Evolutionary conservation across 176 grass and related monocot species (phyloP).

Genomic region (Eragrostis nindensis): DNA sequence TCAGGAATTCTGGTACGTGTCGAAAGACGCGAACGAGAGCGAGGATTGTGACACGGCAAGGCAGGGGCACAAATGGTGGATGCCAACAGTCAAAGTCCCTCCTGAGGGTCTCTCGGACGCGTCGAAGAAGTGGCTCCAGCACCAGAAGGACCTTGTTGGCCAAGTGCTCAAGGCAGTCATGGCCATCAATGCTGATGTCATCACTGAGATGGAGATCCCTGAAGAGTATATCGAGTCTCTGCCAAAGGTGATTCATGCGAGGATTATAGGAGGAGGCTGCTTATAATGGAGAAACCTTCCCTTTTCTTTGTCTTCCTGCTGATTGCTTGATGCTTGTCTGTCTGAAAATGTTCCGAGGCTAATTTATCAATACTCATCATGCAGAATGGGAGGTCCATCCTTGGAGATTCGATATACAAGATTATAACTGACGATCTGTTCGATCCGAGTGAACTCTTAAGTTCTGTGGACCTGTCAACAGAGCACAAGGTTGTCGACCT

Average conservation of each 20-base stretch:
- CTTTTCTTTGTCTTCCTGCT: no score
- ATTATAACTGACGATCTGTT: slow-evolving; percentile 64
- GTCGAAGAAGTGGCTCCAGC: slow-evolving; percentile 62
- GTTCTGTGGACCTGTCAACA: slow-evolving; percentile 59
- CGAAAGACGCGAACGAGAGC: slow-evolving; percentile 35
- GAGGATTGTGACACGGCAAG: slow-evolving; percentile 38
- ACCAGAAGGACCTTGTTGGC: slow-evolving; percentile 75
- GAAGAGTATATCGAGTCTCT: slow-evolving; percentile 70
- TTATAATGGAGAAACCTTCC: no score
- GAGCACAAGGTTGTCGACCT: slow-evolving; percentile 83
- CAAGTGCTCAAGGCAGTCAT: slow-evolving; percentile 86
- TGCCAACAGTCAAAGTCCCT: slow-evolving; percentile 76
- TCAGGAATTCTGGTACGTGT: slow-evolving; percentile 71
- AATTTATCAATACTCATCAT: slow-evolving; percentile 7
- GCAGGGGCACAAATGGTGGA: slow-evolving; percentile 78
- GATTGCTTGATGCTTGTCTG: background rate
- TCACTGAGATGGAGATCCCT: slow-evolving; percentile 74
- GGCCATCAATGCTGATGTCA: slow-evolving; percentile 74
- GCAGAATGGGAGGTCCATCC: slow-evolving; percentile 75
- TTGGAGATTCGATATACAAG: slow-evolving; percentile 75
- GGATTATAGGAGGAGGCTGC: background rate
- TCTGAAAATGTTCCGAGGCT: background rate
- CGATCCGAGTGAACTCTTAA: slow-evolving; percentile 66
- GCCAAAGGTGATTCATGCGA: slow-evolving; percentile 58
- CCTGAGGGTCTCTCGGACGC: slow-evolving; percentile 55